Base-by-base conservation (phyloP, 352 stramenopile genomes). In the Globisporangium polare region DNA sequence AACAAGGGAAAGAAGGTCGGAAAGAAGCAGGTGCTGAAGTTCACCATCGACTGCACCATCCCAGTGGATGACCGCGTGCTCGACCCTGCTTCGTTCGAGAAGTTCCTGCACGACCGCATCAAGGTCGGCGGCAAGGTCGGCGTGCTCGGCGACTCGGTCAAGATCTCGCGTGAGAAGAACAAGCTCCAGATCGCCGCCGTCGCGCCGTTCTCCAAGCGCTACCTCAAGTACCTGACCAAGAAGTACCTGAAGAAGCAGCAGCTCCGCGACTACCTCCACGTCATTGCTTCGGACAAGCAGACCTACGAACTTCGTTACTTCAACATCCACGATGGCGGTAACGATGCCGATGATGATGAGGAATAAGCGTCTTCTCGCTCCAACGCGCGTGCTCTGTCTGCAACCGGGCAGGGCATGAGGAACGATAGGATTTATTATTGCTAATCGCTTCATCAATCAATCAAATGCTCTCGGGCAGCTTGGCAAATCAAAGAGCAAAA, bases 201-300 rank as follows among this genome's bases (percentile, higher is more conserved):
- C 33, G 80, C 97, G 22, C 88, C 92, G 35, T 99, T 99, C 79
- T 98, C 95, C 56, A 99, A 99, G 90, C 93, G 98, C 70, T 97
- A 96, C 80, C 84, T 96, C 64, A 99, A 99, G 89, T 99, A 99
- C 86, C 75, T 99, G 26, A 98, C 97, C 63, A 99, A 99, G 95
- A 99, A 99, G 88, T 99, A 99, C 94, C 84, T 99, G 71, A 99
- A 99, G 93, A 99, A 99, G 91, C 97, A 99, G 77, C 95, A 99
- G 79, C 83, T 99, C 58, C 95, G 97, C 75, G 97, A 99, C 90
- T 99, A 99, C 84, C 80, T 99, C 53, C 97, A 98, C 79, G 97
- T 99, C 37, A 97, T 99, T 84, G 97, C 97, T 43, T 94, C 88
- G 64, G 95, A 96, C 76, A 99, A 99, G 88, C 95, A 98, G 77